A percentile compares a stretch with the other conserved stretches of the same genome.
Conservation (phyloP, 495 filamentous ascomycete genomes). For the Neurospora tetraspora region DNA sequence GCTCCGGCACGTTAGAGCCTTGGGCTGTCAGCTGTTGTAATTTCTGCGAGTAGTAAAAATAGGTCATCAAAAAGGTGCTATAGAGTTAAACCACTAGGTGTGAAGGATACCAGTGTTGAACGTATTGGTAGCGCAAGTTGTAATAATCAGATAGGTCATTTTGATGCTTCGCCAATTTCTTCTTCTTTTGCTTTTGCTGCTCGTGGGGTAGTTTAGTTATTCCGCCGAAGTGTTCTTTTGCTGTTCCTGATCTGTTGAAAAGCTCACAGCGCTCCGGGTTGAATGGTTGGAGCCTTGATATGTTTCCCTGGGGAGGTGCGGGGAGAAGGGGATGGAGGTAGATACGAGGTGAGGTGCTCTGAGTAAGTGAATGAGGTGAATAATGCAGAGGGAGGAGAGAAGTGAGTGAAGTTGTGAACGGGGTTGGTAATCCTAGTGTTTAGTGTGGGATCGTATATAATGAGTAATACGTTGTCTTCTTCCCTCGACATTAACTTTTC, state of each 20-base stretch:
- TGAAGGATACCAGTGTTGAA: too few relatives aligned
- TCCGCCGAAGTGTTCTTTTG: neutral
- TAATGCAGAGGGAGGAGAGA: neutral
- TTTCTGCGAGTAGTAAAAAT: neutral
- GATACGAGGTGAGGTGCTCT: neutral
- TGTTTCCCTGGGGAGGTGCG: neutral
- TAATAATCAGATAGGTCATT: neutral
- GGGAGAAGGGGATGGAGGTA: neutral
- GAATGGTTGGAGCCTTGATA: neutral
- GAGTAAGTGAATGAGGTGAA: neutral
- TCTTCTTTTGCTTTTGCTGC: neutral
- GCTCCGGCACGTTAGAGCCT: neutral
- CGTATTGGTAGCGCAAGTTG: neutral
- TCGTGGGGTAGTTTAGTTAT: neutral
- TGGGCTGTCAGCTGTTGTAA: neutral
- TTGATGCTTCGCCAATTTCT: neutral
- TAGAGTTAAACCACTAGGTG: neutral
- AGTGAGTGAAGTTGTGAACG: neutral
- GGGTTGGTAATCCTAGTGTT: neutral
- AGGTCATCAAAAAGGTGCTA: neutral
- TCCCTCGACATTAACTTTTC: neutral
- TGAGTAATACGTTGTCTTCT: neutral
- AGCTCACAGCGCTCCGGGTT: neutral
- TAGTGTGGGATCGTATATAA: neutral
- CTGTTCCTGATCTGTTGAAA: neutral